Evolutionary conservation across 2,329 filamentous ascomycete genomes (phyloP).

Genomic region (Diplodia seriata): DNA sequence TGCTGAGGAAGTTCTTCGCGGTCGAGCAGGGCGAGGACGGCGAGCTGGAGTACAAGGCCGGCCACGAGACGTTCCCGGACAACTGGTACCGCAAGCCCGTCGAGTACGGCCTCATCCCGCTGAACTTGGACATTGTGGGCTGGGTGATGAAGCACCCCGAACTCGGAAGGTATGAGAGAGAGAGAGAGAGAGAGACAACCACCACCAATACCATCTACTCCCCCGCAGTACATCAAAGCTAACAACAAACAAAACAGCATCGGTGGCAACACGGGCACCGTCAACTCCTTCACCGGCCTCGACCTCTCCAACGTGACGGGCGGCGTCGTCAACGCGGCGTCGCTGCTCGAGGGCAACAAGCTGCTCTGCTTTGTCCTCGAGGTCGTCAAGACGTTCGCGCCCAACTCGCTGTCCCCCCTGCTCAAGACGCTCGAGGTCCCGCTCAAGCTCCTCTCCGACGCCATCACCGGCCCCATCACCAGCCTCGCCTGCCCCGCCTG

Average conservation of each 20-base stretch:
- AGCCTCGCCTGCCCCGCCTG: constrained; percentile 40
- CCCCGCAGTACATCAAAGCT: too few relatives aligned
- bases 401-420: constrained; percentile 44
- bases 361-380: constrained; percentile 48
- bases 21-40: constrained; percentile 52
- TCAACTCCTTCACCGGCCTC: constrained; percentile 60
- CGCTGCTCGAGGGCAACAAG: constrained; percentile 50
- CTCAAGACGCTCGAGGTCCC: constrained; percentile 39
- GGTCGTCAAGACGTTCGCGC: constrained; percentile 44
- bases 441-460: constrained; percentile 37
- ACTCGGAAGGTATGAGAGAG: constrained; percentile 39
- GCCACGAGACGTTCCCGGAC: constrained; percentile 60
- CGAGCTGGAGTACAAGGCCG: constrained; percentile 50
- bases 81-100: constrained; percentile 59
- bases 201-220: too few relatives aligned
- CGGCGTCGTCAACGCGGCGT: constrained; percentile 46
- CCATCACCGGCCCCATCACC: constrained; percentile 37
- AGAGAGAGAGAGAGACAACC: too few relatives aligned
- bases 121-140: constrained; percentile 51
- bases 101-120: constrained; percentile 57
- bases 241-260: constrained; percentile 41
- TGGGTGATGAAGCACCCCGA: constrained; percentile 50
- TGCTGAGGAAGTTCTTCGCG: constrained; percentile 57
- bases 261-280: constrained; percentile 60
- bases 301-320: constrained; percentile 53